Conservation (phyloP, 73 alveolate genomes). For the Tetrahymena thermophila region DNA sequence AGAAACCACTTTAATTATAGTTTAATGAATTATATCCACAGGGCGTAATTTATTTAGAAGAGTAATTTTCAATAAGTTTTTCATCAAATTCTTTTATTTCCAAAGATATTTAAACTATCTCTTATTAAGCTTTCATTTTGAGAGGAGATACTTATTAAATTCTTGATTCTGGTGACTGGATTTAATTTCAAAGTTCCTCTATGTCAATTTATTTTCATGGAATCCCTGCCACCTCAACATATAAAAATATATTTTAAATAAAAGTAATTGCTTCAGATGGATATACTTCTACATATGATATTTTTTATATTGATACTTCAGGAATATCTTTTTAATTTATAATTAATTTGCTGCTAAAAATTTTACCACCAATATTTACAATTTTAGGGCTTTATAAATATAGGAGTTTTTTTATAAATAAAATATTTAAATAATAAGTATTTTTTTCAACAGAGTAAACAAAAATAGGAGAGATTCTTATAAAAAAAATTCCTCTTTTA, state of each 20-base stretch:
- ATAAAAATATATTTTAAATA: neutral
- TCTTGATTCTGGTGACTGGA: neutral
- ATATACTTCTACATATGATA: neutral
- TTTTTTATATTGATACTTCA: neutral
- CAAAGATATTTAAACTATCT: neutral
- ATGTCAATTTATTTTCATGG: neutral
- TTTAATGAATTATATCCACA: neutral
- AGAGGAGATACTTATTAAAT: neutral
- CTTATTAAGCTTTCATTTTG: neutral
- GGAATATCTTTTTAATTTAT: neutral
- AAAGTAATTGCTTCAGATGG: neutral
- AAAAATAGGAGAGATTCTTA: neutral
- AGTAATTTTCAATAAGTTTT: neutral
- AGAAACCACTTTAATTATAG: neutral
- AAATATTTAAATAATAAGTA: neutral
- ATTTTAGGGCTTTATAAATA: neutral
- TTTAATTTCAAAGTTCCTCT: neutral
- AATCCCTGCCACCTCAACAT: neutral
- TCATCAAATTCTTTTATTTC: neutral
- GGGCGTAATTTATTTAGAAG: neutral
- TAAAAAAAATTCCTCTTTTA: neutral
- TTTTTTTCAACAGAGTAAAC: neutral
- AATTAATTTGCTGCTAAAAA: neutral
- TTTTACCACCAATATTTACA: neutral
- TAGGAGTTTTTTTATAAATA: neutral